Conservation (phyloP, 768 basidiomycete species). For the Russula sp. region DNA sequence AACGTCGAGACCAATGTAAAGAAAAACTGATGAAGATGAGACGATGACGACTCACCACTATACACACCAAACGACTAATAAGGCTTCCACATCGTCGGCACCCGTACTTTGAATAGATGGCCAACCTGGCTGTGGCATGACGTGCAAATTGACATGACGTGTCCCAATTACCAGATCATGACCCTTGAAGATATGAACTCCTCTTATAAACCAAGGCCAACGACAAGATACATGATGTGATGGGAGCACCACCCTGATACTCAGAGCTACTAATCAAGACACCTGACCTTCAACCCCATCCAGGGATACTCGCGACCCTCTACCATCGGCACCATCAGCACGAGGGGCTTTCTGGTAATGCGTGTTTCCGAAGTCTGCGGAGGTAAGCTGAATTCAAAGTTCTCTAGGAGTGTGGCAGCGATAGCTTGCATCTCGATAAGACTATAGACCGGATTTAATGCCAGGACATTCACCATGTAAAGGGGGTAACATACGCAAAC, state of each 20-base stretch:
- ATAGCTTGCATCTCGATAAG: constrained; percentile 32
- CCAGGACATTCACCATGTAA: neutral
- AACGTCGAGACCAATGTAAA: too few relatives aligned
- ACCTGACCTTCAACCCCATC: constrained; percentile 30
- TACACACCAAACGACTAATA: too few relatives aligned
- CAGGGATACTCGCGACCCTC: constrained; percentile 26
- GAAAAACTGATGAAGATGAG: too few relatives aligned
- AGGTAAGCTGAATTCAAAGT: constrained; percentile 31
- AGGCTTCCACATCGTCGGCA: too few relatives aligned
- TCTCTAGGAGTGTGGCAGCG: constrained; percentile 30
- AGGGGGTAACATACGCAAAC: constrained; percentile 26
- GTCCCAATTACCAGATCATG: too few relatives aligned
- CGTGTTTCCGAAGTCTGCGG: constrained; percentile 24
- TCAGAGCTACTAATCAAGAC: neutral
- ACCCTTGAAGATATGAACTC: too few relatives aligned
- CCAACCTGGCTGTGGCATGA: too few relatives aligned
- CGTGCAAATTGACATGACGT: too few relatives aligned
- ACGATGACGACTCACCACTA: too few relatives aligned
- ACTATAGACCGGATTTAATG: constrained; percentile 14
- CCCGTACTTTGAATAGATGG: too few relatives aligned
- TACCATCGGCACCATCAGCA: constrained; percentile 31
- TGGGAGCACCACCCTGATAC: neutral
- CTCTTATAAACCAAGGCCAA: too few relatives aligned
- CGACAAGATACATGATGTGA: too few relatives aligned
- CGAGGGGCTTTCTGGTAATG: constrained; percentile 29